Evolutionary conservation across 75 land plant species (phyloP), one percentile per base, ranked within the genome.

Genomic region (Pinus albicaulis): DNA sequence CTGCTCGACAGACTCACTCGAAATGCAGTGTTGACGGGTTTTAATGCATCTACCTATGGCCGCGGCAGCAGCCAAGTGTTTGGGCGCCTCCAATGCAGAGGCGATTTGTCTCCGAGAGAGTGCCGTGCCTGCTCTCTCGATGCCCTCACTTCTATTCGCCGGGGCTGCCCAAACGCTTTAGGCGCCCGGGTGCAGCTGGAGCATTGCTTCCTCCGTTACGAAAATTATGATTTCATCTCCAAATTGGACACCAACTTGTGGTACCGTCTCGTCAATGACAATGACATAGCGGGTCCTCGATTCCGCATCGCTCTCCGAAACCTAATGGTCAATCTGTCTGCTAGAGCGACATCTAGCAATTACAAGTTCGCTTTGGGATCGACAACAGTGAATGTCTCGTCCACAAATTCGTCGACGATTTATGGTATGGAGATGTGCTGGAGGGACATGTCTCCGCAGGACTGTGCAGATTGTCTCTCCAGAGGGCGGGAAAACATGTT

Each of bases 241-340:
- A 74, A 83, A 24, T 84, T 89, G 0, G 93, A 88, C 15, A 76
- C 81, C 78, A 60, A 81, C 63, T 62, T 86, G 88, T 79, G 88
- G 52, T 55, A 14, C 3, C 55, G 55, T 12, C 73, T 72, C 31
- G 56, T 53, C 5, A 58, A 5, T n/a, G 60, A 19, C 60, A 58
- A 58, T 3, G 53, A 55, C 31, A 57, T 72, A 5, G 41, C 0
- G 3, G 73, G 13, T 15, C 10, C 4, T 0, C 3, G 16, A 14
- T 72, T 48, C 15, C 11, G 52, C 13, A 26, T 14, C 12, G 73
- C 56, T 3, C 31, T 48, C 16, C 56, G 73, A 0, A 16, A 26
- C 4, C 57, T 72, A 0, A 23, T 72, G 73, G 73, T 24, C 4
- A 16, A 48, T 12, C 73, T 72, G 25, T 72, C 57, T 7, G 38